Evolutionary conservation across 345 rosid genomes (phyloP).

Genomic region (Eucalyptus caleyi): DNA sequence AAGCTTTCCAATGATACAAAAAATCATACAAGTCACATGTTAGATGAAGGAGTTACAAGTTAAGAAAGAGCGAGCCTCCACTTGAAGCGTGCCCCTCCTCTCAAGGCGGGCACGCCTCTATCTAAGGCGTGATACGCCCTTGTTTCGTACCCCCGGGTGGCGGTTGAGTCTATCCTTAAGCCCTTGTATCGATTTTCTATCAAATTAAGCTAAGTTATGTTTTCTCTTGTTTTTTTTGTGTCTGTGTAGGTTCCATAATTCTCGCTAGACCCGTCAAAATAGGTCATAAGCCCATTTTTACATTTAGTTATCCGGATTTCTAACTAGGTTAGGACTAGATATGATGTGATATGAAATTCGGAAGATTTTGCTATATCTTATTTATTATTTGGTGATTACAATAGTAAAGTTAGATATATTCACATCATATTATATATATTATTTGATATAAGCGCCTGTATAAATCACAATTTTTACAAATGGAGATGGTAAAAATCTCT

Average conservation of each 20-base stretch:
- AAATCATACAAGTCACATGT: neutral
- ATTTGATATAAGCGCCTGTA: too few species aligned
- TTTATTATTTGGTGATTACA: too few species aligned
- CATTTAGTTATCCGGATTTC: accelerated
- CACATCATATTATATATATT: too few species aligned
- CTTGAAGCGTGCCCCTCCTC: neutral
- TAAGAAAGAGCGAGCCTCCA: neutral
- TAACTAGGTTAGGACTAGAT: accelerated
- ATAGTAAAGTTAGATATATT: too few species aligned
- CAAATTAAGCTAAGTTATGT: neutral
- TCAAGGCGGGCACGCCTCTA: neutral
- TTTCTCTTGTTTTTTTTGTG: neutral
- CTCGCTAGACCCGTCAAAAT: neutral
- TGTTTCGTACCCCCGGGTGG: neutral
- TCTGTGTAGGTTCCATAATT: neutral
- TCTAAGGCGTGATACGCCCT: neutral
- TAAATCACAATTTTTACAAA: too few species aligned
- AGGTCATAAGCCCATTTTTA: too few species aligned
- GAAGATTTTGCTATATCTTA: accelerated
- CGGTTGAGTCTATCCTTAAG: neutral
- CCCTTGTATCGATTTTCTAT: neutral
- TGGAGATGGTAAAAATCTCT: accelerated
- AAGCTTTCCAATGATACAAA: neutral
- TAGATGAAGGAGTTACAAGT: neutral
- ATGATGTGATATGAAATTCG: accelerated